phyloP scores from a whole-genome alignment of 805 yeast species.

The Torulaspora indica region DNA sequence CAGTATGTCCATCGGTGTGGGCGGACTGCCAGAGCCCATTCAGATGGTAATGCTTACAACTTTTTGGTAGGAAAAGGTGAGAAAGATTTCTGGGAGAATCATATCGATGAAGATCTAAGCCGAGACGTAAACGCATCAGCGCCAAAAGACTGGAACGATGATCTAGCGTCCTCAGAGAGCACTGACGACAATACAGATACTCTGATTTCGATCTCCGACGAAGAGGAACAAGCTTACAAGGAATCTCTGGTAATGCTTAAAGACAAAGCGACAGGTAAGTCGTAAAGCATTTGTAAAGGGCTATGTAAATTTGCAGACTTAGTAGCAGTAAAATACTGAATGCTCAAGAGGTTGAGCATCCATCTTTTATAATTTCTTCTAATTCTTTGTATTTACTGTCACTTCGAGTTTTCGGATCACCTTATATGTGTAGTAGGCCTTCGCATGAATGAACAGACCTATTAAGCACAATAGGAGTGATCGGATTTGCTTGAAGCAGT shows the following conservation, averaged over 20 bases:
- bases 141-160: slow-evolving; percentile 27
- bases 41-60: slow-evolving; percentile 68
- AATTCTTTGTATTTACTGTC: background rate
- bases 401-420: background rate
- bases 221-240: slow-evolving; percentile 41
- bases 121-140: slow-evolving; percentile 39
- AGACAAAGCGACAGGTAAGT: slow-evolving; percentile 33
- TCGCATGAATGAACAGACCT: background rate
- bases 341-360: no score
- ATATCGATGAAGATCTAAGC: slow-evolving; percentile 48
- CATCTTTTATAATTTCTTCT: background rate
- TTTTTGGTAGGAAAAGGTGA: slow-evolving; percentile 78
- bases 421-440: background rate
- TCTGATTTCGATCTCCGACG: slow-evolving; percentile 35
- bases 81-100: slow-evolving; percentile 53
- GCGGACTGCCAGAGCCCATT: slow-evolving; percentile 92
- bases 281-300: background rate
- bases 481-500: background rate
- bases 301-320: no score
- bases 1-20: slow-evolving; percentile 97
- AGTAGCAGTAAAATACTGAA: background rate
- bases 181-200: slow-evolving; percentile 10
- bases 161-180: slow-evolving; percentile 29
- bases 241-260: slow-evolving; percentile 43
- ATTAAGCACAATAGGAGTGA: background rate